These are phyloP conservation scores for Boletus fagicola DNA, from an alignment of 768 basidiomycete genomes.

Conservation along the genomic window DNA sequence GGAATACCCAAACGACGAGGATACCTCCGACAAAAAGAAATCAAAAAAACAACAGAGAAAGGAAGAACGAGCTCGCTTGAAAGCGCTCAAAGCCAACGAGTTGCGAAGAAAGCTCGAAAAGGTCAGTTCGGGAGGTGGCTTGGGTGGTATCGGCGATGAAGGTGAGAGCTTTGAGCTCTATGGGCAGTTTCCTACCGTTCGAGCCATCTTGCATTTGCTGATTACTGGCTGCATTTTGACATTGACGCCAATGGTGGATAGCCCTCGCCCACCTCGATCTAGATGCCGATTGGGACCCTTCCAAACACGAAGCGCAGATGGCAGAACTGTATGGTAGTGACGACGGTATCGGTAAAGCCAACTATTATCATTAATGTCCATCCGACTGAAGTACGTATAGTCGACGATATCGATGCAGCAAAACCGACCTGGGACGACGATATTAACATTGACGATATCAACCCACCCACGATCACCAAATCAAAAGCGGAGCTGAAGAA, in stretches of 20 bases:
- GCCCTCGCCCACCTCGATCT: constrained; percentile 74
- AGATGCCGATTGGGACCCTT: constrained; percentile 92
- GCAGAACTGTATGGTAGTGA: constrained; percentile 63
- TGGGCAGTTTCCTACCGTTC: background rate
- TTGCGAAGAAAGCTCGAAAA: constrained; percentile 70
- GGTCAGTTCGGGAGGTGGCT: constrained; percentile 70
- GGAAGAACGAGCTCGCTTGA: constrained; percentile 80
- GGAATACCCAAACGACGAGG: constrained; percentile 66
- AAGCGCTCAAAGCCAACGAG: constrained; percentile 83
- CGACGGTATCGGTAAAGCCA: constrained; percentile 35
- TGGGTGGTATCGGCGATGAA: constrained; percentile 31
- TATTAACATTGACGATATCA: constrained; percentile 73
- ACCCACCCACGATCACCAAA: constrained; percentile 34
- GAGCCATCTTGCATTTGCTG: background rate
- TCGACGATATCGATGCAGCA: constrained; percentile 41
- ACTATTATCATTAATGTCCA: background rate
- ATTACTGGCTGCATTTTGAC: background rate
- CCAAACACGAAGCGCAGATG: constrained; percentile 83
- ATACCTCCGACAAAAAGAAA: constrained; percentile 57
- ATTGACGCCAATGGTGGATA: constrained; percentile 20
- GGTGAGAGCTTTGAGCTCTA: constrained; percentile 16
- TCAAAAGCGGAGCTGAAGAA: constrained; percentile 25
- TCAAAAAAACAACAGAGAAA: constrained; percentile 34
- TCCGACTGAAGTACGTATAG: constrained; percentile 6
- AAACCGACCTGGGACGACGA: constrained; percentile 95